Evolutionary conservation across 345 rosid genomes (phyloP).

Genomic region (Raphanus raphanistrum): DNA sequence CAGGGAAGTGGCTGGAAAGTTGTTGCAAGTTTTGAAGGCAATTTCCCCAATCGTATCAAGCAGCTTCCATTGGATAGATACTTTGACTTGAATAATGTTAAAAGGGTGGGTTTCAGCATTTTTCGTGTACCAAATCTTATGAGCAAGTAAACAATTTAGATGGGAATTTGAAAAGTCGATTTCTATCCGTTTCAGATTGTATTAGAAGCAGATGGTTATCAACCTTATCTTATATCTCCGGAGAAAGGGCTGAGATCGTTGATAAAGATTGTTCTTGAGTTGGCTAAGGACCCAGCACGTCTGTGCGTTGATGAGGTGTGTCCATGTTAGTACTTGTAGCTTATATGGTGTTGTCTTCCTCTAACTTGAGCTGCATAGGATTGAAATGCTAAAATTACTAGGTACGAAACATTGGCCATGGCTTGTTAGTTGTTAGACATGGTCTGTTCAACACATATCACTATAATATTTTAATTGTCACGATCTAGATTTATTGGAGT

Average conservation of each 20-base stretch:
- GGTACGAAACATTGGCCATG: constrained; percentile 8
- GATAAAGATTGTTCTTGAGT: constrained; percentile 91
- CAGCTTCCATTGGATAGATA: constrained; percentile 96
- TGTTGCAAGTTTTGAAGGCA: constrained; percentile 97
- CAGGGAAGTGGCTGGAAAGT: constrained; percentile 99
- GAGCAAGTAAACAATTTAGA: constrained; percentile 14
- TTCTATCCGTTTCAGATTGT: constrained; percentile 37
- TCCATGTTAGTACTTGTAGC: constrained; percentile 12
- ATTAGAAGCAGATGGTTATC: constrained; percentile 98
- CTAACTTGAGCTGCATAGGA: constrained; percentile 21
- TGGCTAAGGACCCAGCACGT: constrained; percentile 96
- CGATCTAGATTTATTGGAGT: not conserved
- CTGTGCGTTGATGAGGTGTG: constrained; percentile 97
- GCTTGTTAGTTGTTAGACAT: constrained; percentile 17
- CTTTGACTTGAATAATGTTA: constrained; percentile 88
- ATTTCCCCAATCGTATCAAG: constrained; percentile 90
- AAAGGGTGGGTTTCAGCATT: constrained; percentile 63
- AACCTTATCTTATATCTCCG: constrained; percentile 98
- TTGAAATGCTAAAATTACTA: constrained; percentile 13
- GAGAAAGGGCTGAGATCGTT: constrained; percentile 98
- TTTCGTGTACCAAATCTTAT: constrained; percentile 5
- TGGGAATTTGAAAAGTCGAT: not conserved
- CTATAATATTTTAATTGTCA: not conserved
- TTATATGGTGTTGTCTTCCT: constrained; percentile 7
- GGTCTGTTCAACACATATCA: constrained; percentile 11